Evolutionary conservation across 768 basidiomycete species (phyloP).

Genomic region (Phlebiopsis gigantea): DNA sequence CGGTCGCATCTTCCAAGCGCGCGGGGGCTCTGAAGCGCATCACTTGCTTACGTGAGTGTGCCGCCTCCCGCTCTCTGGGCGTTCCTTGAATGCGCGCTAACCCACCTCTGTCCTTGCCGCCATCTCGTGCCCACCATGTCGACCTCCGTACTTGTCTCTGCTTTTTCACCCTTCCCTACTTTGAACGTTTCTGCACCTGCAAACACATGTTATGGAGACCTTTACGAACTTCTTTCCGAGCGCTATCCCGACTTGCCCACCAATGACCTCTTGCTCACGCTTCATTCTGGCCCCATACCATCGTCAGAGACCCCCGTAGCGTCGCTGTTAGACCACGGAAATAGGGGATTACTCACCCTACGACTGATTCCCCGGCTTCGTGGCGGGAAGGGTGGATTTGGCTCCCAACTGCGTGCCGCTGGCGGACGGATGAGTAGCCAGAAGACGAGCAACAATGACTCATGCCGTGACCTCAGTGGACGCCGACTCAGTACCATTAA

Average conservation of each 20-base stretch:
- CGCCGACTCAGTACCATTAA: conserved; percentile 90
- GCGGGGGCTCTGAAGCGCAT: not conserved
- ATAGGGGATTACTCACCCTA: conserved; percentile 47
- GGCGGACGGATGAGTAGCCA: conserved; percentile 97
- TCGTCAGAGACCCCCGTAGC: conserved; percentile 30
- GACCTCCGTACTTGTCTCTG: conserved; percentile 49
- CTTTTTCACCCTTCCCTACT: conserved; percentile 58
- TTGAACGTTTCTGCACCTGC: conserved; percentile 41
- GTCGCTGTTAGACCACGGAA: conserved; percentile 26
- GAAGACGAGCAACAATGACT: conserved; percentile 93
- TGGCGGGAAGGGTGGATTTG: conserved; percentile 98
- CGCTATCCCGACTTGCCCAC: conserved; percentile 45
- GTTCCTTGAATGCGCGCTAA: no score
- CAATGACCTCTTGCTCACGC: conserved; percentile 35
- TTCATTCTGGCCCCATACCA: conserved; percentile 30
- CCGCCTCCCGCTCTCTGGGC: not conserved
- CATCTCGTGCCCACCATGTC: conserved; percentile 32
- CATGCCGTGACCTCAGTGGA: conserved; percentile 88
- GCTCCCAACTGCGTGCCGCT: conserved; percentile 91
- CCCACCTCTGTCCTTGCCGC: not conserved
- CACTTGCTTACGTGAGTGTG: not conserved
- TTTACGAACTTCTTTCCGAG: conserved; percentile 39
- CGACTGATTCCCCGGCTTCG: conserved; percentile 68
- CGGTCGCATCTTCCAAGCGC: not conserved
- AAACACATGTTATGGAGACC: conserved; percentile 33